These are phyloP conservation scores for Colletotrichum liriopes DNA, from an alignment of 2,329 filamentous ascomycete species.

Conservation along the genomic window DNA sequence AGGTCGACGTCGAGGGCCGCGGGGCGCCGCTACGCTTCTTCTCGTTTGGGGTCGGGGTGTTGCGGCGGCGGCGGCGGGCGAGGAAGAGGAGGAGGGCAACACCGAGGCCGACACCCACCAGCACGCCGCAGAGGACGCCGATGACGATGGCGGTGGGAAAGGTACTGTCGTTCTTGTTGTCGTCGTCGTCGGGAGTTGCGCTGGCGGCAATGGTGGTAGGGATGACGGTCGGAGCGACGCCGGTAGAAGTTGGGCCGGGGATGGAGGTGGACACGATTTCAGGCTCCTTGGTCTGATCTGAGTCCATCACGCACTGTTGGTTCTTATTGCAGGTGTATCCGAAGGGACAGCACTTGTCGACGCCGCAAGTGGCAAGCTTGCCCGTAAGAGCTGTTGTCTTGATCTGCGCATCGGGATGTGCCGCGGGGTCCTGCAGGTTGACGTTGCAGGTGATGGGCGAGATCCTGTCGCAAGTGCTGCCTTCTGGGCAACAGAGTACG, in stretches of 20 bases:
- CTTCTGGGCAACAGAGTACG: slow-evolving; percentile 77
- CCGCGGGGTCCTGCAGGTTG: slow-evolving; percentile 70
- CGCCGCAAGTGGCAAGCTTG: slow-evolving; percentile 71
- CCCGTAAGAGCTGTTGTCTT: slow-evolving; percentile 76
- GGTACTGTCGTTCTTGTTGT: slow-evolving; percentile 36
- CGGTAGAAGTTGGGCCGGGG: slow-evolving; percentile 42
- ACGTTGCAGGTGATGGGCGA: slow-evolving; percentile 76
- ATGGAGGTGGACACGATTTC: slow-evolving; percentile 43
- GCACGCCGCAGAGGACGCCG: slow-evolving; percentile 63
- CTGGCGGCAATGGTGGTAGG: slow-evolving; percentile 44
- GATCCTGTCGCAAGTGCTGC: slow-evolving; percentile 73
- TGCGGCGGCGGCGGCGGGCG: slow-evolving; percentile 51
- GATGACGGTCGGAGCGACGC: slow-evolving; percentile 45
- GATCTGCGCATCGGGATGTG: slow-evolving; percentile 71
- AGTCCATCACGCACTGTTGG: slow-evolving; percentile 65
- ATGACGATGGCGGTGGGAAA: slow-evolving; percentile 60
- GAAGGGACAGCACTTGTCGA: slow-evolving; percentile 76
- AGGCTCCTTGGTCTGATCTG: slow-evolving; percentile 64
- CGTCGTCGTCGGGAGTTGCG: slow-evolving; percentile 20
- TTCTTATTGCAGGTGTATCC: slow-evolving; percentile 75
- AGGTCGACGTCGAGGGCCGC: slow-evolving; percentile 51
- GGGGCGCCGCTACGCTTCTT: slow-evolving; percentile 43
- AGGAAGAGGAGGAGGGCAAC: slow-evolving; percentile 59
- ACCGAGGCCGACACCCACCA: slow-evolving; percentile 58
- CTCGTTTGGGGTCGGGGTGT: slow-evolving; percentile 37